Evolutionary conservation across 306 rosid species (phyloP).

Genomic region (Abrus pulchellus): DNA sequence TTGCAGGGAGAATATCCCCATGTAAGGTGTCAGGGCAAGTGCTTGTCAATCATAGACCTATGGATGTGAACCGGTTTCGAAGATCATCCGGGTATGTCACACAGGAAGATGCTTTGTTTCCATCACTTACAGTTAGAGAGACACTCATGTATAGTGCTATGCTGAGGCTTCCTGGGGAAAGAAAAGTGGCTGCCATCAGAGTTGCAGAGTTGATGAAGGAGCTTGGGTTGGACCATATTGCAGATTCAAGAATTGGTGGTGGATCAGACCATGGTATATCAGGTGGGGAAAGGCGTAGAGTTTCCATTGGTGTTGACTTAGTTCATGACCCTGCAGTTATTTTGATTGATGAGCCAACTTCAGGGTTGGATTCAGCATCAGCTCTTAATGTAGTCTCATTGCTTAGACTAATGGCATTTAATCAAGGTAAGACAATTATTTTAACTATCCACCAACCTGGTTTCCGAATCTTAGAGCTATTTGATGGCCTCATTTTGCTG

Average conservation of each 20-base stretch:
- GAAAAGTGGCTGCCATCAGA: conserved; percentile 63
- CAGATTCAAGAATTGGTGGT: conserved; percentile 75
- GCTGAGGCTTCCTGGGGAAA: conserved; percentile 73
- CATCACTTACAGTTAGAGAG: conserved; percentile 89
- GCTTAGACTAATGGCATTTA: conserved; percentile 77
- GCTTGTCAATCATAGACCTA: conserved; percentile 68
- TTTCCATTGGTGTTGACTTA: conserved; percentile 92
- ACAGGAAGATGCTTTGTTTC: conserved; percentile 89
- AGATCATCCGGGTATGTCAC: conserved; percentile 80
- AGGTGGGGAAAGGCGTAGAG: conserved; percentile 90
- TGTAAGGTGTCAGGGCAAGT: conserved; percentile 73
- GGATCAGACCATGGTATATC: conserved; percentile 78
- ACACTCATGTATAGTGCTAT: conserved; percentile 88
- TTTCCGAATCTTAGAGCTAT: conserved; percentile 78
- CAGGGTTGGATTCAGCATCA: conserved; percentile 97
- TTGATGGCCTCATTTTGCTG: conserved; percentile 73
- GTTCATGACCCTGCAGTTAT: conserved; percentile 93
- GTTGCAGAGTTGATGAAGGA: conserved; percentile 81
- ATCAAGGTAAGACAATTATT: conserved; percentile 83
- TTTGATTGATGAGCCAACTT: conserved; percentile 95
- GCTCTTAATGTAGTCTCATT: conserved; percentile 81
- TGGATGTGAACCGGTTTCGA: conserved; percentile 63
- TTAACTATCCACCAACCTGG: conserved; percentile 96
- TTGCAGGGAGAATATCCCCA: conserved; percentile 73
- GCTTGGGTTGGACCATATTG: conserved; percentile 81